Percentiles rank a stretch among this genome's conserved stretches.
These are phyloP conservation scores for Canariomyces notabilis DNA, from an alignment of 2,329 filamentous ascomycete genomes.

Conservation along the genomic window DNA sequence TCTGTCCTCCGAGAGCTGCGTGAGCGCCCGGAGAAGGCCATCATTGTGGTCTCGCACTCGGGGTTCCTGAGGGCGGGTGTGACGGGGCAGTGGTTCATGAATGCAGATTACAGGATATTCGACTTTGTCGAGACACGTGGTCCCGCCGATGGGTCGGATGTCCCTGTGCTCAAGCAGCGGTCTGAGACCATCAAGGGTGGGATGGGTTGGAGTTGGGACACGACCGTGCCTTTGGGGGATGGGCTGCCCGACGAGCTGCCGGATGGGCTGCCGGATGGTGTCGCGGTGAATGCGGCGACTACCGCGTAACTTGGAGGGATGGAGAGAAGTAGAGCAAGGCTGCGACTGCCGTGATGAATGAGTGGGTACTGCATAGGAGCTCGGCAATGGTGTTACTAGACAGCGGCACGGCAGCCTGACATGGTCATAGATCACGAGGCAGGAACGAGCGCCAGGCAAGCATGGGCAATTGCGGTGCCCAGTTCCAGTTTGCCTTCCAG, in stretches of 20 bases:
- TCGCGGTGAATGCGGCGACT: no score
- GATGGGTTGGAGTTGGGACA: conserved; percentile 44
- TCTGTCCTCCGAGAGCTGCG: conserved; percentile 46
- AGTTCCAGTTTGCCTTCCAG: no score
- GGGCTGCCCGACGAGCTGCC: conserved; percentile 21
- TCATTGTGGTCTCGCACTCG: conserved; percentile 62
- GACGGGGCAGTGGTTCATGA: conserved; percentile 51
- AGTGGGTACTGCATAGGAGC: no score
- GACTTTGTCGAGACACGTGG: conserved; percentile 41
- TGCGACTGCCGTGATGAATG: no score
- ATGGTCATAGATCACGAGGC: no score
- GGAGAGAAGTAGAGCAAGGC: no score
- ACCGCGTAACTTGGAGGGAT: no score
- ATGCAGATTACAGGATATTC: conserved; percentile 62
- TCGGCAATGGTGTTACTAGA: no score
- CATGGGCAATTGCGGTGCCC: no score
- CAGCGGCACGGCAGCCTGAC: no score
- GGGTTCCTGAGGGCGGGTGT: conserved; percentile 57
- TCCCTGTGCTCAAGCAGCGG: conserved; percentile 40
- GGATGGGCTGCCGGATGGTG: neutral
- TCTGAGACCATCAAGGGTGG: conserved; percentile 45
- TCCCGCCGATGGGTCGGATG: conserved; percentile 17
- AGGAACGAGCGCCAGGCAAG: no score
- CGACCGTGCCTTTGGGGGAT: conserved; percentile 28
- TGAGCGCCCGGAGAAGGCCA: conserved; percentile 52